A percentile compares a stretch with the other conserved stretches of the same genome.
Evolutionary conservation across 1,284 basidiomycete species (phyloP).

Genomic region (Trametes pubescens): DNA sequence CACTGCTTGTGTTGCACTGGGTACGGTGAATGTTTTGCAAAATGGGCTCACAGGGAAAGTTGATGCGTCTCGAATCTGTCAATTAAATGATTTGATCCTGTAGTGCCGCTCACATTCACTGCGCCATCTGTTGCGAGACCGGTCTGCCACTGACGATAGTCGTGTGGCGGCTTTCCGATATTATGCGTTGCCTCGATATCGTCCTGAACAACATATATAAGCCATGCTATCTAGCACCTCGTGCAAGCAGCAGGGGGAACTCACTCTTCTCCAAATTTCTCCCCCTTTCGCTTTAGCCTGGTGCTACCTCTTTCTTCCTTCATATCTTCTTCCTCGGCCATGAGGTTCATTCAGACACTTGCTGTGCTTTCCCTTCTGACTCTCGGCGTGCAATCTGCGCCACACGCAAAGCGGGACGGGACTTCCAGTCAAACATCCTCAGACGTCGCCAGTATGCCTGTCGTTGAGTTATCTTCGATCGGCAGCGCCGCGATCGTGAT

Average conservation of each 20-base stretch:
- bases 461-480: constrained; percentile 39
- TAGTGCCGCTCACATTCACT: not conserved
- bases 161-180: not conserved
- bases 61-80: not conserved
- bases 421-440: not conserved
- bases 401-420: constrained; percentile 20
- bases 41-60: no score
- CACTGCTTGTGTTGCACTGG: no score
- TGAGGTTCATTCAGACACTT: constrained; percentile 16
- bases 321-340: not conserved
- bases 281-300: constrained; percentile 21
- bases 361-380: constrained; percentile 10
- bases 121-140: not conserved
- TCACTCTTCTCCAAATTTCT: not conserved
- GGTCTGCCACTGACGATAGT: not conserved
- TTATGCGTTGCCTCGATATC: not conserved
- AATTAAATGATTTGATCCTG: not conserved
- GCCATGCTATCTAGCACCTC: not conserved
- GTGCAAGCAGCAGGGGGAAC: not conserved
- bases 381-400: constrained; percentile 20
- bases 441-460: constrained; percentile 24
- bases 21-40: no score
- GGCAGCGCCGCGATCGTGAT: constrained; percentile 25
- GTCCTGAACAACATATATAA: not conserved
- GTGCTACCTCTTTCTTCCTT: constrained; percentile 17